Evolutionary conservation across 2,329 filamentous ascomycete species (phyloP), one percentile per base, ranked within the genome.

Genomic region (Botrytis porri): DNA sequence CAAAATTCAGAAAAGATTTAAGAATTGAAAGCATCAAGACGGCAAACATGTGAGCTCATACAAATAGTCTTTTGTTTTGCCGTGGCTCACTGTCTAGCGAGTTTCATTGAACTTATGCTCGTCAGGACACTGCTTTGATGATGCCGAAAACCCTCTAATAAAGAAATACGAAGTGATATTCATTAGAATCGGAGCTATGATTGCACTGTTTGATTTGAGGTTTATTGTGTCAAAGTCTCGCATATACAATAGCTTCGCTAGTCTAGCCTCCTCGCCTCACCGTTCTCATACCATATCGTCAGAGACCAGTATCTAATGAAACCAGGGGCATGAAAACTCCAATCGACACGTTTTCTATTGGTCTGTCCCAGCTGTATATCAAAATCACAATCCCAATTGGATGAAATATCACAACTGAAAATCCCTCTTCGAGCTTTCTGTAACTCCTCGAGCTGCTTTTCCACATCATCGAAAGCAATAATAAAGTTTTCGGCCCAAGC

Each of bases 1-100:
- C 25, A 25, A 8, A 4, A 0, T 37, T 25, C 1, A 7, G 25
- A 39, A 8, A 3, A 39, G 0, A 8, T 25, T 1, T 0, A 18
- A 41, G 12, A 9, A 14, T 25, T 16, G n/a, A 57, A 29, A 29
- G 51, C 4, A 37, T 37, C 37, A 0, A 1, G 25, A 60, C 12
- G 12, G 2, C 3, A 25, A 25, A 25, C 4, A 1, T 60, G 18
- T 35, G 20, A 32, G 10, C 32, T 14, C 57, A 25, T 4, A 20
- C 32, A 60, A 54, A 3, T 6, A 54, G 18, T 3, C n/a, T 29
- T 18, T 14, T 18, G n/a, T 29, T 18, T 18, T 8, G 10, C 14
- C n/a, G n/a, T 54, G n/a, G 5, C n/a, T 18, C 6, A 29, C 6
- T 18, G 14, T 18, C 51, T 18, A 54, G 6, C 51, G 29, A 18